These are phyloP conservation scores for Sphaerosporella brunnea DNA, from an alignment of 495 filamentous ascomycete species.

Conservation along the genomic window DNA sequence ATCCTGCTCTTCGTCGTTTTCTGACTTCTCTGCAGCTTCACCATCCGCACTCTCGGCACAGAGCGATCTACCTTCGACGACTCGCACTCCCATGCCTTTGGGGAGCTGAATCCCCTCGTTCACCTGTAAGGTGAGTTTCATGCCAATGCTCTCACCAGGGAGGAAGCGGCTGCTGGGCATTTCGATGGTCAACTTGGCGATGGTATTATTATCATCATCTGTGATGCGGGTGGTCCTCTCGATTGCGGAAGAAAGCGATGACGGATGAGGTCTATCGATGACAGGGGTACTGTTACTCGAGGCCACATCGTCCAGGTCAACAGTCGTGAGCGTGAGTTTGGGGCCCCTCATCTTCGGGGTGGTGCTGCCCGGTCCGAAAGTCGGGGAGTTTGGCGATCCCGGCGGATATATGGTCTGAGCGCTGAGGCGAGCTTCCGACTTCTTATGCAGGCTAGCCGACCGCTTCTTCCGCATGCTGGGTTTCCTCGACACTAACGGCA, in stretches of 20 bases:
- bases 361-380: background rate
- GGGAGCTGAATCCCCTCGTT: conserved; percentile 13
- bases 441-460: background rate
- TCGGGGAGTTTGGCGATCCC: background rate
- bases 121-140: conserved; percentile 15
- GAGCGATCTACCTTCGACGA: conserved; percentile 18
- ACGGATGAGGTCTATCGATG: conserved; percentile 12
- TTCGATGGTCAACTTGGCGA: conserved; percentile 23
- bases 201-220: conserved; percentile 20
- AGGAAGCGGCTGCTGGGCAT: conserved; percentile 21
- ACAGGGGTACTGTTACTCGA: conserved; percentile 23
- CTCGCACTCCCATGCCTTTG: conserved; percentile 17
- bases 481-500: conserved; percentile 12
- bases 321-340: conserved; percentile 25
- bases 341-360: conserved; percentile 15
- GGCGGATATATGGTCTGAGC: background rate
- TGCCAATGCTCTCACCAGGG: conserved; percentile 19
- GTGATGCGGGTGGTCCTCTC: conserved; percentile 12
- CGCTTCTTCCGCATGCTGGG: conserved; percentile 1
- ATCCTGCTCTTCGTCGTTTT: conserved; percentile 10
- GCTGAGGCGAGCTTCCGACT: background rate
- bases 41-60: background rate
- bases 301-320: conserved; percentile 16
- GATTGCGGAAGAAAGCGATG: conserved; percentile 14
- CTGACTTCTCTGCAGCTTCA: conserved; percentile 1